phyloP scores from a whole-genome alignment of 1,139 yeast genomes.

The Suhomyces wounanorum region DNA sequence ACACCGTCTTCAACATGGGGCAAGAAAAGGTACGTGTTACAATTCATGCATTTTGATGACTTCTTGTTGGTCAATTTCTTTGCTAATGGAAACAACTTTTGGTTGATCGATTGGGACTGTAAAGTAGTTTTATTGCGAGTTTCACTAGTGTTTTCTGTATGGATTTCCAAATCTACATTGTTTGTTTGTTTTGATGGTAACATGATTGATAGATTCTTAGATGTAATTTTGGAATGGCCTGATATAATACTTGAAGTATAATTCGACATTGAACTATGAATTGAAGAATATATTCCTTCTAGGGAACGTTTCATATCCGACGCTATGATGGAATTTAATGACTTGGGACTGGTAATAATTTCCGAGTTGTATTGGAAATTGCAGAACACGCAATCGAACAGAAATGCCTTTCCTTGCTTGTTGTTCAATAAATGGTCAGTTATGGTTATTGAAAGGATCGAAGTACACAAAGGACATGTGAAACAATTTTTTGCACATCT shows the following conservation, averaged over 20 bases:
- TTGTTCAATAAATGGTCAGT: constrained; percentile 23
- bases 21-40: constrained; percentile 28
- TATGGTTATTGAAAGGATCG: constrained; percentile 30
- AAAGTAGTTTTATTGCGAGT: background rate
- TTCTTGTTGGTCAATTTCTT: constrained; percentile 28
- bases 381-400: constrained; percentile 37
- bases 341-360: constrained; percentile 37
- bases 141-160: background rate
- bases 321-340: constrained; percentile 33
- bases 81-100: constrained; percentile 26
- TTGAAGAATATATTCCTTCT: background rate
- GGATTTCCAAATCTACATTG: background rate
- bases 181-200: background rate
- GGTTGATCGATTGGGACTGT: too few relatives aligned
- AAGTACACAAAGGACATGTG: constrained; percentile 39
- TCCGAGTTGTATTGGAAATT: constrained; percentile 30
- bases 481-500: constrained; percentile 43
- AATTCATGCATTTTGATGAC: constrained; percentile 30
- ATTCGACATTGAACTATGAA: constrained; percentile 3
- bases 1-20: constrained; percentile 30
- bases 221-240: constrained; percentile 1
- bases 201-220: constrained; percentile 13
- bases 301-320: constrained; percentile 18
- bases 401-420: constrained; percentile 35
- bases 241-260: background rate